phyloP scores from a whole-genome alignment of 139 green algal genomes.

The Tetradesmus lagerheimii region DNA sequence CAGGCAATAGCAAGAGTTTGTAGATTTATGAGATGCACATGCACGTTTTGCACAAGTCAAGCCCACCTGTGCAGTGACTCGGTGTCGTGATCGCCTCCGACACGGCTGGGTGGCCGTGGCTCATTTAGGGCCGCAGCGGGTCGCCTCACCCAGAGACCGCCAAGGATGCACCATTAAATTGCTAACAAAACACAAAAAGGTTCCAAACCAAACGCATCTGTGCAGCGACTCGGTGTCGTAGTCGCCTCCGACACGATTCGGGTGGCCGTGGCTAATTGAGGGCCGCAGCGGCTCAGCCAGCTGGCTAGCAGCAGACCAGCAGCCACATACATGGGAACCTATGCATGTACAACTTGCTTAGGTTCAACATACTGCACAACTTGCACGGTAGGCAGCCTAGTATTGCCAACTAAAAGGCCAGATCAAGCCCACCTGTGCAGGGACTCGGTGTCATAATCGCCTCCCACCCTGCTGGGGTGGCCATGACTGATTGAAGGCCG shows the following conservation, averaged over 20 bases:
- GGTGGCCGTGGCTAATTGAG: conserved; percentile 30
- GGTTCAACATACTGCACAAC: too few species aligned
- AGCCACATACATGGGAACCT: too few species aligned
- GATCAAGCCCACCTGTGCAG: conserved; percentile 46
- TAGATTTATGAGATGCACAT: too few species aligned
- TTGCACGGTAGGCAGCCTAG: too few species aligned
- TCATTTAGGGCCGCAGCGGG: conserved; percentile 39
- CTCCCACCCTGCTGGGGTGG: conserved; percentile 24
- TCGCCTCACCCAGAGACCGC: conserved; percentile 21
- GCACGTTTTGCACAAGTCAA: conserved; percentile 53
- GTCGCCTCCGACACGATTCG: neutral
- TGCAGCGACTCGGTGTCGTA: conserved; percentile 8
- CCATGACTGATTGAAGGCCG: conserved; percentile 14
- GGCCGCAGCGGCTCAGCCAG: conserved; percentile 45
- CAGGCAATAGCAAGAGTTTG: too few species aligned
- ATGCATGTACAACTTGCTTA: too few species aligned
- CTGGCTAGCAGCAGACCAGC: too few species aligned
- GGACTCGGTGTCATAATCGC: conserved; percentile 4
- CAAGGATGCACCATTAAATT: too few species aligned
- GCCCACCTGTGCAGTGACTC: conserved; percentile 33
- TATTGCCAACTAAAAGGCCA: too few species aligned
- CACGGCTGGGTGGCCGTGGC: conserved; percentile 22
- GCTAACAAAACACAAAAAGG: too few species aligned
- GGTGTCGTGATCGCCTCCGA: neutral
- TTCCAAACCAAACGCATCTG: too few species aligned